Evolutionary conservation across 306 rosid genomes (phyloP), one percentile per base, ranked within the genome.

Genomic region (Acacia crassicarpa): DNA sequence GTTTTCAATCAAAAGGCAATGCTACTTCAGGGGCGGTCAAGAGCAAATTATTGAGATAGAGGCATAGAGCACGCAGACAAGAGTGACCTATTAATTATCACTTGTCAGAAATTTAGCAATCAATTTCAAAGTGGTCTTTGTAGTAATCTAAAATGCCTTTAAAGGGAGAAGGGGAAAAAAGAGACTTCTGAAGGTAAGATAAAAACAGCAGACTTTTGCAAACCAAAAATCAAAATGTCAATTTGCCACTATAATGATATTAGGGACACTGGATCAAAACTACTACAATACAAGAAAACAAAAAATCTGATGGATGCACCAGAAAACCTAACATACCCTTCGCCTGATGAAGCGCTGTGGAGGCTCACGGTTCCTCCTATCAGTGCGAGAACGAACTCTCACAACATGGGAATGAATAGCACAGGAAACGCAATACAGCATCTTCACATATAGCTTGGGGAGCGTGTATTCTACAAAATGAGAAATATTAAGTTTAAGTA

Each of bases 391-490:
- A 4, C 98, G 90, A 58, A 95, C 99, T 88, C 99, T 90, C 74
- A 95, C 98, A 67, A 95, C 99, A 19, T 95, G 99, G 10, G 98
- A 95, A 90, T 95, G 99, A 6, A 93, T 95, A 0, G 99, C 99
- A 76, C 99, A 93, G 9, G 99, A 93, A 45, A 95, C 98, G 78
- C 99, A 95, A 63, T 93, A 93, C 88, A 91, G 97, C 99, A 95
- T 90, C 94, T 95, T 95, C 6, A 97, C 98, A 82, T 95, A 95
- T 35, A 95, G 88, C 91, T 93, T 95, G 0, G 99, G 99, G 65
- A 95, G 97, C 13, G 94, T 89, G 86, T 95, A 93, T 40, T 89
- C 99, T 95, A 72, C 79, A 85, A 2, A 38, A 65, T 3, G 66
- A 11, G 22, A 59, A 16, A 46, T 68, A 22, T 61, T 27, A 32